A percentile compares a stretch with the other conserved stretches of the same genome.
Conservation (phyloP, 495 filamentous ascomycete genomes). For the Penicillium daleae region DNA sequence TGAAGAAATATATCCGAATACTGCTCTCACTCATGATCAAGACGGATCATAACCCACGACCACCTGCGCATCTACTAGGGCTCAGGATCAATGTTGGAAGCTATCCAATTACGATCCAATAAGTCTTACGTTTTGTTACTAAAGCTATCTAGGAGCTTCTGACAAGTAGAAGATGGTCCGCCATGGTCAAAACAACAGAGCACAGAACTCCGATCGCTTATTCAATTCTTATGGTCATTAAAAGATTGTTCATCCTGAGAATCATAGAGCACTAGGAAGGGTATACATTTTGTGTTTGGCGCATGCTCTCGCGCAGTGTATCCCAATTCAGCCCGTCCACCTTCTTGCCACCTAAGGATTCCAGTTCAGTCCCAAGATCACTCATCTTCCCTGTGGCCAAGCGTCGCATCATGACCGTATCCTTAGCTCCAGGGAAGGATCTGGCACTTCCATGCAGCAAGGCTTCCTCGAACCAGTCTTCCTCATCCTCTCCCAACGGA, state of each 20-base stretch:
- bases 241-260: conserved; percentile 16
- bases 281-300: conserved; percentile 31
- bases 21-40: too few relatives aligned
- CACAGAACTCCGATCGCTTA: conserved; percentile 17
- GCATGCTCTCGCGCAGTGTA: conserved; percentile 46
- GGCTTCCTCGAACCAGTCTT: conserved; percentile 70
- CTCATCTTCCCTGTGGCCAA: conserved; percentile 58
- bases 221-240: conserved; percentile 6
- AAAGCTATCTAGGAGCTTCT: not conserved
- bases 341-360: conserved; percentile 51
- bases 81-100: too few relatives aligned
- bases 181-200: not conserved
- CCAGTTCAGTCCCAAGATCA: conserved; percentile 38
- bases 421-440: conserved; percentile 62
- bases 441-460: conserved; percentile 64
- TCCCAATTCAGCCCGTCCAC: conserved; percentile 60
- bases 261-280: conserved; percentile 11
- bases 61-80: too few relatives aligned
- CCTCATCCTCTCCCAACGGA: conserved; percentile 69
- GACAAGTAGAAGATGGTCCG: not conserved
- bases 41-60: too few relatives aligned
- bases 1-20: too few relatives aligned
- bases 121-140: too few relatives aligned
- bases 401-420: conserved; percentile 70
- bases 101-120: too few relatives aligned